Evolutionary conservation across 2,329 filamentous ascomycete genomes (phyloP).

Genomic region (Aureobasidium sp.): DNA sequence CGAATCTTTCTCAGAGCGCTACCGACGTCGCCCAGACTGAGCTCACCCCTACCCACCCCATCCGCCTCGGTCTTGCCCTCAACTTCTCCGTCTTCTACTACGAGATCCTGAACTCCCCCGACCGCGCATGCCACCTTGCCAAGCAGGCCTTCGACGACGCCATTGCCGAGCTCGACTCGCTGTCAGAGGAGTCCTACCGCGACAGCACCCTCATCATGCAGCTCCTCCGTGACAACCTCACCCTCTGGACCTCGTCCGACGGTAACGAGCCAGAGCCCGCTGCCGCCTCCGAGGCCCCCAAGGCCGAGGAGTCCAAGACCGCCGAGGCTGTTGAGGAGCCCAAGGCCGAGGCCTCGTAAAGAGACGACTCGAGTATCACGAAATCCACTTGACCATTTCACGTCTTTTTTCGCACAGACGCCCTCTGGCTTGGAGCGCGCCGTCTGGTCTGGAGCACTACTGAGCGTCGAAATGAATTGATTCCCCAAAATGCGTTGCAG

Average conservation of each 20-base stretch:
- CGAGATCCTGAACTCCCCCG: constrained; percentile 96
- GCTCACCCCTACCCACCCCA: constrained; percentile 93
- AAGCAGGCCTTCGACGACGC: constrained; percentile 99
- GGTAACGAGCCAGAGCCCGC: constrained; percentile 68
- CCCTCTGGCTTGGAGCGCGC: constrained; percentile 15
- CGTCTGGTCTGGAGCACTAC: constrained; percentile 14
- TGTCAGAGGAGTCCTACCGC: constrained; percentile 96
- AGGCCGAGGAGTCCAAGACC: constrained; percentile 49
- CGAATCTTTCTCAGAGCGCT: constrained; percentile 59
- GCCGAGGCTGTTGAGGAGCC: constrained; percentile 30
- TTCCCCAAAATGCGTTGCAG: constrained; percentile 18
- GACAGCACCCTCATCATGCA: constrained; percentile 99
- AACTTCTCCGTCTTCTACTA: constrained; percentile 99
- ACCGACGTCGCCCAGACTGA: constrained; percentile 98
- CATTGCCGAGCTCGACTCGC: constrained; percentile 95
- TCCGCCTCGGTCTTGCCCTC: constrained; percentile 91
- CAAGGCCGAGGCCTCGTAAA: constrained; percentile 13
- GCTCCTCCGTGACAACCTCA: constrained; percentile 95
- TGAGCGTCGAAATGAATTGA: constrained; percentile 18
- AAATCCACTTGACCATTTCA: constrained; percentile 15
- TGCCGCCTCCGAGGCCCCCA: constrained; percentile 50
- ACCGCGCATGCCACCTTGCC: constrained; percentile 94
- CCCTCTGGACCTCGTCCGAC: constrained; percentile 94
- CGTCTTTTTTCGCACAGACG: constrained; percentile 16
- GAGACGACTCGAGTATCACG: constrained; percentile 5